Percentiles rank a stretch among this genome's conserved stretches.
Evolutionary conservation across 805 yeast species (phyloP).

Genomic region (Ogataea nitratoaversa): DNA sequence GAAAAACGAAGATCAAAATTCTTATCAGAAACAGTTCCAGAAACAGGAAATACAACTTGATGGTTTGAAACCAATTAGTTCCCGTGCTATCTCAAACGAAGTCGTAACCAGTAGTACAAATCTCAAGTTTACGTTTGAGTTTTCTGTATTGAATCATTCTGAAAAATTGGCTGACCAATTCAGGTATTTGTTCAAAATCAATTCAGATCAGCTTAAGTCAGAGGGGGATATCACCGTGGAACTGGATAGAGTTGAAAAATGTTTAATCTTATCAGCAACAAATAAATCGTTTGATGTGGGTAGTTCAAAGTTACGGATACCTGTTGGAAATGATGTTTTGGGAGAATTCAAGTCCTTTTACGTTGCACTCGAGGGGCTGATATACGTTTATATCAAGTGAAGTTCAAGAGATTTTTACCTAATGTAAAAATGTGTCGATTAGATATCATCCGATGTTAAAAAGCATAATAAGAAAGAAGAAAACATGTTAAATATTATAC

Average conservation of each 20-base stretch:
- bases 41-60: not conserved
- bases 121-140: constrained; percentile 13
- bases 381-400: constrained; percentile 11
- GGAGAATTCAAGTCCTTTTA: constrained; percentile 7
- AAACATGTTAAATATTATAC: no score
- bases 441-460: no score
- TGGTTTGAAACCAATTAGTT: not conserved
- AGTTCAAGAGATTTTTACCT: not conserved
- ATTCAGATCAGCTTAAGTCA: constrained; percentile 25
- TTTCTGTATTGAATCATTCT: constrained; percentile 8
- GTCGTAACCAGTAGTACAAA: constrained; percentile 1
- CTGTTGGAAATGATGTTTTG: constrained; percentile 5
- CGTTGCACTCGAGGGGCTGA: constrained; percentile 1
- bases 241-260: constrained; percentile 25
- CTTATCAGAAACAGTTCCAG: constrained; percentile 2
- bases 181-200: constrained; percentile 15
- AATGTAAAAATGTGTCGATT: not conserved
- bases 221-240: constrained; percentile 32
- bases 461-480: no score
- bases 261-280: constrained; percentile 29
- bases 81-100: not conserved
- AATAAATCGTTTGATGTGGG: constrained; percentile 23
- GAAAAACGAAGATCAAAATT: no score
- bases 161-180: constrained; percentile 14
- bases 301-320: constrained; percentile 26